phyloP scores from a whole-genome alignment of 257 asterid genomes.

The Ocimum tenuiflorum region DNA sequence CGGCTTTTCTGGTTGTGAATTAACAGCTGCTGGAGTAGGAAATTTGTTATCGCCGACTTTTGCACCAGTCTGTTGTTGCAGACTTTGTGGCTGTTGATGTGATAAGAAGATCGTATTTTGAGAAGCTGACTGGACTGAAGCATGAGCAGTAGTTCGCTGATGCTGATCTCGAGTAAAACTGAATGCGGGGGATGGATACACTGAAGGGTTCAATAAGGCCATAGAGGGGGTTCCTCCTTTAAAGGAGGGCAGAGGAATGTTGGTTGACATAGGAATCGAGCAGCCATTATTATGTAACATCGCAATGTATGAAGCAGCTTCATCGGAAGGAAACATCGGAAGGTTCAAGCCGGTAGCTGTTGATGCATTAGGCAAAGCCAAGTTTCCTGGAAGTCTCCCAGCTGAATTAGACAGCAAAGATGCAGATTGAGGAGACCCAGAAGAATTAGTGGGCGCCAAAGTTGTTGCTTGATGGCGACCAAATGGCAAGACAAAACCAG shows the following conservation, averaged over 20 bases:
- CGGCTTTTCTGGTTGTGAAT: constrained; percentile 23
- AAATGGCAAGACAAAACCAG: constrained; percentile 31
- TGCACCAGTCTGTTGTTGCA: constrained; percentile 19
- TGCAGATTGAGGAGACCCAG: constrained; percentile 31
- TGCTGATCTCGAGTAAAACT: constrained; percentile 29
- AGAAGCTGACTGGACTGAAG: constrained; percentile 21
- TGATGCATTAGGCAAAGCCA: constrained; percentile 27
- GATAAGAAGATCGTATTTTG: constrained; percentile 25
- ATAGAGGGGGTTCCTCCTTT: constrained; percentile 22
- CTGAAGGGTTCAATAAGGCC: constrained; percentile 34
- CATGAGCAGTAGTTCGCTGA: constrained; percentile 21
- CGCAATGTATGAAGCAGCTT: constrained; percentile 35
- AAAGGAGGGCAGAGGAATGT: constrained; percentile 23
- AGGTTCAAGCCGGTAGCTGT: constrained; percentile 26
- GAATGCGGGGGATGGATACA: constrained; percentile 29
- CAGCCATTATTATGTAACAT: constrained; percentile 32
- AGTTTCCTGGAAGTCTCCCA: constrained; percentile 21
- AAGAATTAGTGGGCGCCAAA: constrained; percentile 23
- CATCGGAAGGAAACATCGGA: constrained; percentile 27
- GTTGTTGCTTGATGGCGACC: constrained; percentile 29
- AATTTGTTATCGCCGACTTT: constrained; percentile 12
- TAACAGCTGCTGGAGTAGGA: constrained; percentile 11
- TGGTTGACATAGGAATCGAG: constrained; percentile 34
- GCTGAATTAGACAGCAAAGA: constrained; percentile 28
- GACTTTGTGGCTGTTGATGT: constrained; percentile 22